Percentiles rank a stretch among this genome's conserved stretches.
Conservation (phyloP, 495 filamentous ascomycete genomes). For the Darksidea phi region DNA sequence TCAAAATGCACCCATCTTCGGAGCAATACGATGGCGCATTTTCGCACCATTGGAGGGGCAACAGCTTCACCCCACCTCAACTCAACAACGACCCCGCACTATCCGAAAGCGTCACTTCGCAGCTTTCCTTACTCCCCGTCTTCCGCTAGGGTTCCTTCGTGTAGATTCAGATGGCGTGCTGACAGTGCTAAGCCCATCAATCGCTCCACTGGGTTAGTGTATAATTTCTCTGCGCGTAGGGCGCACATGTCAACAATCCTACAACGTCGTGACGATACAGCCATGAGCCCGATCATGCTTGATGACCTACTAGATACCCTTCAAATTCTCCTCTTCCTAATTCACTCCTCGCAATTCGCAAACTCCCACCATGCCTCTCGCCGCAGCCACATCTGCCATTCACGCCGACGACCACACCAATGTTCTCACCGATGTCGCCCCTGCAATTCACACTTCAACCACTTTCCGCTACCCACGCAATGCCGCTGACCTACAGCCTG, state of each 20-base stretch:
- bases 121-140: not conserved
- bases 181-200: not conserved
- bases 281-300: too few relatives aligned
- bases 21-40: conserved; percentile 5
- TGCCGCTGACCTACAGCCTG: conserved; percentile 17
- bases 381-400: conserved; percentile 68
- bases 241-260: not conserved
- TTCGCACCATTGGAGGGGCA: conserved; percentile 15
- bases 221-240: not conserved
- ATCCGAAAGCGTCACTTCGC: conserved; percentile 9
- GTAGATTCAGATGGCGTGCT: not conserved
- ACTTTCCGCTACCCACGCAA: conserved; percentile 70
- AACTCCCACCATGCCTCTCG: conserved; percentile 29
- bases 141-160: not conserved
- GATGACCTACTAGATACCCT: not conserved
- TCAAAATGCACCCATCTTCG: not conserved
- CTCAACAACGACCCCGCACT: conserved; percentile 26
- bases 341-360: conserved; percentile 1
- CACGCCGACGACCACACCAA: conserved; percentile 83
- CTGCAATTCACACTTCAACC: conserved; percentile 81
- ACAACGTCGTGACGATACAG: too few relatives aligned
- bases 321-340: not conserved
- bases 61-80: conserved; percentile 20
- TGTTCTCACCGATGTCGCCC: conserved; percentile 71
- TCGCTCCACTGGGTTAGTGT: not conserved